phyloP scores from a whole-genome alignment of 1,139 yeast species.

The Casaregolazyma suthepensis region DNA sequence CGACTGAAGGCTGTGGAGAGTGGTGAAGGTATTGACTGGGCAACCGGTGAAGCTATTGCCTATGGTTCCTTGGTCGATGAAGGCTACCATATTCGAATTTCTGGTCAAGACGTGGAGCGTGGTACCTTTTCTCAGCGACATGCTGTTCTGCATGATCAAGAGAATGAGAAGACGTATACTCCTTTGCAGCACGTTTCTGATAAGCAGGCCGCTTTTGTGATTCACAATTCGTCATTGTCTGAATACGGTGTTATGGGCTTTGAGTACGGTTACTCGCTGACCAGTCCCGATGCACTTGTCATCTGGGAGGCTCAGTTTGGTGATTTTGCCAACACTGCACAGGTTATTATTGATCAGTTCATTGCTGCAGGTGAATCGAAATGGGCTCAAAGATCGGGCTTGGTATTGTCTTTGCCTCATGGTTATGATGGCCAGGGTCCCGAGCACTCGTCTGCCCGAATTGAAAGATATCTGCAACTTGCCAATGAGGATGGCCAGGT shows the following conservation, averaged over 20 bases:
- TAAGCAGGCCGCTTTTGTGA: conserved; percentile 80
- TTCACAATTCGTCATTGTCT: conserved; percentile 93
- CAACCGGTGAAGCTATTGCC: conserved; percentile 98
- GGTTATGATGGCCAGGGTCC: conserved; percentile 99
- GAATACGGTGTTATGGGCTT: conserved; percentile 99
- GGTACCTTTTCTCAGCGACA: conserved; percentile 99
- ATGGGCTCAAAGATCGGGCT: conserved; percentile 98
- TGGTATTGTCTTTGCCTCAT: conserved; percentile 93
- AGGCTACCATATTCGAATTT: conserved; percentile 94
- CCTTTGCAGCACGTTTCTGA: conserved; percentile 77
- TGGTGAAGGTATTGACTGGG: conserved; percentile 97
- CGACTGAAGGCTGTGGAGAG: conserved; percentile 82
- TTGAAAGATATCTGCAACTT: conserved; percentile 93
- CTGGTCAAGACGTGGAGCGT: conserved; percentile 99
- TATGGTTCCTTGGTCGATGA: conserved; percentile 88
- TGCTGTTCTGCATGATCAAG: conserved; percentile 95
- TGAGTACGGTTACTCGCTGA: conserved; percentile 97
- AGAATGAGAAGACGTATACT: conserved; percentile 71
- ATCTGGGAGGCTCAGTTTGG: conserved; percentile 99
- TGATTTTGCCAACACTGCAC: conserved; percentile 99
- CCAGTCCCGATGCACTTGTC: conserved; percentile 94
- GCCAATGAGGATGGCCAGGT: conserved; percentile 93
- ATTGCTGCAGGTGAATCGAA: conserved; percentile 95
- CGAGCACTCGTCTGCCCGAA: conserved; percentile 97
- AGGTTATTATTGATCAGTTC: conserved; percentile 95